phyloP scores from a whole-genome alignment of 1,139 yeast genomes.

The Debaryomyces nepalensis region DNA sequence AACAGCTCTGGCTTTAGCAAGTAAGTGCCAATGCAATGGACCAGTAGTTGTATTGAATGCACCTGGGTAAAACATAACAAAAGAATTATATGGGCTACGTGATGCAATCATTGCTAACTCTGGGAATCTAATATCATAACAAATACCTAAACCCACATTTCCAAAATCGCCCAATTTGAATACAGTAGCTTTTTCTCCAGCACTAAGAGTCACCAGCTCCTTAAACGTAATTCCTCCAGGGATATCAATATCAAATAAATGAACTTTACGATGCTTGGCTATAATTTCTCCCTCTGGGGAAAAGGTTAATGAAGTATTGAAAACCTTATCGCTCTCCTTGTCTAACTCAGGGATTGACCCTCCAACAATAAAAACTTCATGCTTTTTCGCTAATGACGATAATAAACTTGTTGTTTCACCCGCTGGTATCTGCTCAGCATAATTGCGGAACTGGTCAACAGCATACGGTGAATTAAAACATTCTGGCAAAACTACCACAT shows the following conservation, averaged over 20 bases:
- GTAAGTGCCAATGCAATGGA: conserved; percentile 78
- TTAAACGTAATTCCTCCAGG: conserved; percentile 67
- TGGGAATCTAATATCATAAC: conserved; percentile 86
- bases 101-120: conserved; percentile 64
- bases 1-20: conserved; percentile 79
- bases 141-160: conserved; percentile 69
- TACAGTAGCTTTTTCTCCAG: conserved; percentile 66
- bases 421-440: conserved; percentile 28
- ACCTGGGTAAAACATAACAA: conserved; percentile 75
- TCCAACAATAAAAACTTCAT: conserved; percentile 28
- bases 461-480: conserved; percentile 97
- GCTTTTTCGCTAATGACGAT: conserved; percentile 26
- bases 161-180: conserved; percentile 41
- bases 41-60: conserved; percentile 91
- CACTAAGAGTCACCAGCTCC: conserved; percentile 76
- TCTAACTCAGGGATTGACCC: conserved; percentile 31
- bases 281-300: conserved; percentile 60
- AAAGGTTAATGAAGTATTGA: conserved; percentile 38
- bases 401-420: conserved; percentile 28
- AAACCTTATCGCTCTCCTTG: conserved; percentile 20
- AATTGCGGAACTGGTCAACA: conserved; percentile 71
- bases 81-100: conserved; percentile 64
- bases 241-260: conserved; percentile 82
- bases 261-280: conserved; percentile 77
- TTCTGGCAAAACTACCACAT: conserved; percentile 79